phyloP scores from a whole-genome alignment of 208 protist genomes.

The Acanthamoeba lenticulata region DNA sequence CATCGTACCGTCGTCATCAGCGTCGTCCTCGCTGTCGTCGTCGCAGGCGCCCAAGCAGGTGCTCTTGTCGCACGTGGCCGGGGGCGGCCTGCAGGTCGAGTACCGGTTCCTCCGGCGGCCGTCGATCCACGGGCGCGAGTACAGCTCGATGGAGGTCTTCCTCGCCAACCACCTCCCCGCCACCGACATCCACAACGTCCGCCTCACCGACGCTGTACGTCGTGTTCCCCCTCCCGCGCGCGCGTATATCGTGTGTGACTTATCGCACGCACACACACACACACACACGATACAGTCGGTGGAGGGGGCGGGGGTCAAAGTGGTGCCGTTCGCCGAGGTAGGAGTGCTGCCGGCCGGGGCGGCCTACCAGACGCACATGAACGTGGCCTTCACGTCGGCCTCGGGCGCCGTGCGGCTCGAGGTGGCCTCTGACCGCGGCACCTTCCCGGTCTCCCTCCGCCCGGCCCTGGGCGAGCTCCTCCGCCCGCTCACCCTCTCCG shows the following conservation, averaged over 20 bases:
- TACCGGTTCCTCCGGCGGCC: slow-evolving; percentile 23
- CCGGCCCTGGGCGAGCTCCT: slow-evolving; percentile 20
- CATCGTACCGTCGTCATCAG: background rate
- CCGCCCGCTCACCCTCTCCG: background rate
- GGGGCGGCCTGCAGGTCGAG: slow-evolving; percentile 37
- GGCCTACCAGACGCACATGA: slow-evolving; percentile 13
- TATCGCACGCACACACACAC: background rate
- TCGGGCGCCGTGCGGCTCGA: background rate
- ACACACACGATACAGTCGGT: background rate
- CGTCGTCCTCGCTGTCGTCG: background rate
- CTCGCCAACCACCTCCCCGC: slow-evolving; percentile 34
- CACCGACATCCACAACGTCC: background rate
- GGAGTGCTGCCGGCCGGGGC: background rate
- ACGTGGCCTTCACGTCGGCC: slow-evolving; percentile 17
- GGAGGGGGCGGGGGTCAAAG: background rate
- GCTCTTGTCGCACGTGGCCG: background rate
- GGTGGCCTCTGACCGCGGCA: slow-evolving; percentile 41
- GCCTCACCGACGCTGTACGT: background rate
- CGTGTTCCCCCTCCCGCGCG: background rate
- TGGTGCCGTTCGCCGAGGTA: slow-evolving; percentile 2
- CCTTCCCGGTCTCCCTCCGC: slow-evolving; percentile 1
- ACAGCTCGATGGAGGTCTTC: background rate
- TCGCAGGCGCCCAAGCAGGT: background rate
- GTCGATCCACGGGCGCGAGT: background rate
- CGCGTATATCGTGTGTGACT: background rate